A percentile compares a stretch with the other conserved stretches of the same genome.
Evolutionary conservation across 768 basidiomycete genomes (phyloP).

Genomic region (Leccinellum albellum): DNA sequence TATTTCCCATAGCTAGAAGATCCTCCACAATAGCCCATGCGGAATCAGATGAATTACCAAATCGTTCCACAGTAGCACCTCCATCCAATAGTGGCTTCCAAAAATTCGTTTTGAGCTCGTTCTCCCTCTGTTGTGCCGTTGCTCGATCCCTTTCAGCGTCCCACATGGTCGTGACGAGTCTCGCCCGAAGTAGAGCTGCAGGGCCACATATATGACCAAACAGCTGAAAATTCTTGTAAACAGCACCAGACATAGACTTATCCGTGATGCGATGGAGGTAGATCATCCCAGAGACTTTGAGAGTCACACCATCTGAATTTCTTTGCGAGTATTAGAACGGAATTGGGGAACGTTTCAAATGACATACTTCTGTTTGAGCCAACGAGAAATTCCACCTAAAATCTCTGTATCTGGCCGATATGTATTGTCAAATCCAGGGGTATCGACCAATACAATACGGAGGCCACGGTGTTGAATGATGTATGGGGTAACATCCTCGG

Average conservation of each 20-base stretch:
- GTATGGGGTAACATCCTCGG: neutral
- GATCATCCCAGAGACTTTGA: slow-evolving; percentile 29
- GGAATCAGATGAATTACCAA: neutral
- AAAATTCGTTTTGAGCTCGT: slow-evolving; percentile 23
- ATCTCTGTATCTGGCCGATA: neutral
- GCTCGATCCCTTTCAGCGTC: slow-evolving; percentile 16
- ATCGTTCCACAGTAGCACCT: slow-evolving; percentile 1
- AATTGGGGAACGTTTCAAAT: neutral
- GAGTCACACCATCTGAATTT: neutral
- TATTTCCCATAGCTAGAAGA: neutral
- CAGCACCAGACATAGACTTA: slow-evolving; percentile 30
- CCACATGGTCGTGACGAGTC: slow-evolving; percentile 40
- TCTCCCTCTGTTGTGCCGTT: slow-evolving; percentile 15
- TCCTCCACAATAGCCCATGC: slow-evolving; percentile 1
- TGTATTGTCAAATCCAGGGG: neutral
- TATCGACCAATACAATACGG: neutral
- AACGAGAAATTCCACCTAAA: neutral
- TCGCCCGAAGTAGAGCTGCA: slow-evolving; percentile 25
- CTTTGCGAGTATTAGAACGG: neutral
- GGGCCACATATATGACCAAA: slow-evolving; percentile 36
- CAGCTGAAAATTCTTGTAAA: slow-evolving; percentile 28
- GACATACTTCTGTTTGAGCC: slow-evolving; percentile 16
- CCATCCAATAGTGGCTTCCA: slow-evolving; percentile 11
- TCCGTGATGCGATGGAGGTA: slow-evolving; percentile 36
- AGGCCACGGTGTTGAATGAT: neutral